Percentiles rank a stretch among this genome's conserved stretches.
phyloP scores from a whole-genome alignment of 1,284 basidiomycete species.

The Rhizoctonia solani region DNA sequence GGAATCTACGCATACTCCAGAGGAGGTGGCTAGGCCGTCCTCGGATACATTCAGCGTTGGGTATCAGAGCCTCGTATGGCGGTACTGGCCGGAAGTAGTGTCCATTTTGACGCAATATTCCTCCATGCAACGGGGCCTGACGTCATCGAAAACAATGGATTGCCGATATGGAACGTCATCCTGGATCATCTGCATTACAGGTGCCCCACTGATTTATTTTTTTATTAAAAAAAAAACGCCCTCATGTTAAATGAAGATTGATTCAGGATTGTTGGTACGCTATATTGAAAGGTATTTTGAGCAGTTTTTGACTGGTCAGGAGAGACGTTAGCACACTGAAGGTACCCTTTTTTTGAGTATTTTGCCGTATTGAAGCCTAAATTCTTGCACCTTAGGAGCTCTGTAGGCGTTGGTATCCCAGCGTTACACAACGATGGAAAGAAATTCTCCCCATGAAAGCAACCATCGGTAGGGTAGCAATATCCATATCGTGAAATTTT shows the following conservation, averaged over 20 bases:
- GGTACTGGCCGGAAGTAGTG: conserved; percentile 78
- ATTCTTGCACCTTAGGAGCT: conserved; percentile 2
- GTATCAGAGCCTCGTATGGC: conserved; percentile 63
- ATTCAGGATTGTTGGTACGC: conserved; percentile 32
- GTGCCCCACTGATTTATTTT: too few species aligned
- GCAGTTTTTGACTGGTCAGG: not conserved
- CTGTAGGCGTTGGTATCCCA: conserved; percentile 24
- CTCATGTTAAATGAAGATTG: too few species aligned
- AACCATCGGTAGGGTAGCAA: conserved; percentile 15
- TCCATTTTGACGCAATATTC: conserved; percentile 77
- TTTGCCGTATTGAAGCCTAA: not conserved
- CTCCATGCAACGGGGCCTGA: conserved; percentile 76
- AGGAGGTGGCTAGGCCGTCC: conserved; percentile 59
- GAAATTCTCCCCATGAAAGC: not conserved
- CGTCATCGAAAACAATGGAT: conserved; percentile 47
- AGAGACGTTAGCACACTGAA: conserved; percentile 23
- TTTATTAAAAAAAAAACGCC: too few species aligned
- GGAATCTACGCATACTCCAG: conserved; percentile 59
- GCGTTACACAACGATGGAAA: not conserved
- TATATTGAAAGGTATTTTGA: too few species aligned
- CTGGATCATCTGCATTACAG: conserved; percentile 22
- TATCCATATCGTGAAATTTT: not conserved
- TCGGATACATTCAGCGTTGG: conserved; percentile 76
- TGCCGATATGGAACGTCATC: conserved; percentile 4
- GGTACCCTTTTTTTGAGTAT: not conserved